Conservation (phyloP, 352 stramenopile genomes). For the Phytophthora melonis region DNA sequence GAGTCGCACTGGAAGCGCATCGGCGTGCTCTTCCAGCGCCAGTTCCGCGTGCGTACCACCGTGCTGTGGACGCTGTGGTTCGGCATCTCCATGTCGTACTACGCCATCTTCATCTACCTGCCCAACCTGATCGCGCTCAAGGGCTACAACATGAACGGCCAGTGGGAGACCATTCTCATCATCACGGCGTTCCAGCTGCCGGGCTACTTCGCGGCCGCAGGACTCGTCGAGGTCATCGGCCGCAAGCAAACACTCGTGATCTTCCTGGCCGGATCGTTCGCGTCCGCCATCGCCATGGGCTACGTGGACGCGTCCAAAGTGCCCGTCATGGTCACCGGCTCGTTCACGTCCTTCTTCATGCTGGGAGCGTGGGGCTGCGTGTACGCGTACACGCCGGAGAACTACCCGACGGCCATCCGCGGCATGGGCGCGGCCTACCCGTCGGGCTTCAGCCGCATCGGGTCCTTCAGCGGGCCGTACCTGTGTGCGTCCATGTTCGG, state of each 20-base stretch:
- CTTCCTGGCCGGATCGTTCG: slow-evolving; percentile 60
- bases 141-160: slow-evolving; percentile 71
- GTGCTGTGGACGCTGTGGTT: slow-evolving; percentile 80
- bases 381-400: slow-evolving; percentile 80
- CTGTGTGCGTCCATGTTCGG: slow-evolving; percentile 69
- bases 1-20: slow-evolving; percentile 65
- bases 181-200: slow-evolving; percentile 74
- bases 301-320: slow-evolving; percentile 59
- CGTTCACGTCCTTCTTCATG: slow-evolving; percentile 75
- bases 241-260: slow-evolving; percentile 63
- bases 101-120: slow-evolving; percentile 75
- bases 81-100: slow-evolving; percentile 77
- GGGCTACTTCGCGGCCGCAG: slow-evolving; percentile 64
- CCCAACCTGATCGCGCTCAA: slow-evolving; percentile 59
- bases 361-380: slow-evolving; percentile 73
- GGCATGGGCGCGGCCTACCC: slow-evolving; percentile 75
- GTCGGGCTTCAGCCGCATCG: slow-evolving; percentile 72
- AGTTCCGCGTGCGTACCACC: slow-evolving; percentile 61
- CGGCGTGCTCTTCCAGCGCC: slow-evolving; percentile 57
- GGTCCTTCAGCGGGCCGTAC: slow-evolving; percentile 72
- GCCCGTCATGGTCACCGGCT: slow-evolving; percentile 58
- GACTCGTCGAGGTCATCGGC: slow-evolving; percentile 62
- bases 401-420: slow-evolving; percentile 78
- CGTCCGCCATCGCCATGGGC: slow-evolving; percentile 61
- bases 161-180: slow-evolving; percentile 60